Base-by-base conservation (phyloP, 805 yeast genomes). In the Cyberlindnera americana region DNA sequence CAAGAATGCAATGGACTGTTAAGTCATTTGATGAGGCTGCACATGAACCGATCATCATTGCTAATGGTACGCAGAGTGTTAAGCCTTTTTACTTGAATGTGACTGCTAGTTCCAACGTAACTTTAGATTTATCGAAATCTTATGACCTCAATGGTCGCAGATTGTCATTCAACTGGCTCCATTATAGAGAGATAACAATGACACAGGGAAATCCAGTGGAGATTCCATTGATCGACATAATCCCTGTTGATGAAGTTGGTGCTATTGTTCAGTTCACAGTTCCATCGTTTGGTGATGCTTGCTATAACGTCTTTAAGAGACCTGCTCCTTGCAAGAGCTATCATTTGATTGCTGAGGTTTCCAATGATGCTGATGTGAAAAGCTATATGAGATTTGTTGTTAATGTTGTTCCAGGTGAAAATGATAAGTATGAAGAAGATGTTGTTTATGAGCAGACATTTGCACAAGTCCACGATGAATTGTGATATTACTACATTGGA, bases 1-100 rank as follows among this genome's bases (percentile, higher is more conserved):
- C 51, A 6, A 53, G 64, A 49, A 59, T 60, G 46, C 60, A 57
- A 40, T 60, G 65, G 65, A 59, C 64, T 2, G 48, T 59, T 7
- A 50, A 56, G 16, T 34, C 41, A 14, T 59, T 59, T 35, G 49
- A 48, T 3, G 50, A 52, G 6, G 33, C 33, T 21, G 33, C 41
- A 11, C 65, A 59, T 35, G 43, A 44, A 10, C 65, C 64, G 7
- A 35, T 54, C 31, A 50, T 46, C 13, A 48, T 54, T 7, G 47
- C 50, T 6, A 56, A 56, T 41, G 56, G 47, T 1, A 36, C 58
- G 6, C 39, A 42, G 2, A 47, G 52, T 17, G 48, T 49, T 22
- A 32, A 42, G 19, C 61, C 65, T 2, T 30, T 38, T 4, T 34
- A 38, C 13, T 6, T 56, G 3, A 26, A 40, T 7, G 53, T 36